Evolutionary conservation across 2,329 filamentous ascomycete species (phyloP), one percentile per base, ranked within the genome.

Genomic region (Teratosphaeria viscida): DNA sequence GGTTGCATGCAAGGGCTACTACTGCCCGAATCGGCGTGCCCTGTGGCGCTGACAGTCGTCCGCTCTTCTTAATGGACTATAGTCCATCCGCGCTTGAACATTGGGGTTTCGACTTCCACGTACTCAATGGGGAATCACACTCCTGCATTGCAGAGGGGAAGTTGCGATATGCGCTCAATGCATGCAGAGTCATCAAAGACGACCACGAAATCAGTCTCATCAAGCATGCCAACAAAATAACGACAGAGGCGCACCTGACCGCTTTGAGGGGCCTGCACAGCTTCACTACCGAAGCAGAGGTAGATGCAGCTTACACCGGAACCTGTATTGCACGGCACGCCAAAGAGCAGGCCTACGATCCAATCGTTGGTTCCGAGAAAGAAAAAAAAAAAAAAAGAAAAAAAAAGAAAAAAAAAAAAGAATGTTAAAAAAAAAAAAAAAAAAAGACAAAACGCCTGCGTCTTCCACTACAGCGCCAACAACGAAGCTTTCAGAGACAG

Each of bases 301-400:
- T 96, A 29, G 88, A 96, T 70, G 90, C 88, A 52, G 77, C 86
- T 11, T 95, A 95, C 70, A 77, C 86, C 27, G 81, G 84, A 37
- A 82, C 83, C 26, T 96, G 90, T 71, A 85, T 89, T 56, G 81
- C 86, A 7, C 79, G 82, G 57, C 88, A 88, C 62, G 87, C 89
- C 3, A 88, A 87, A 63, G 78, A 84, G 56, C 89, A 95, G 76
- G 86, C 92, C 0, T 99, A 99, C 71, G 84, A 86, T 54, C 83
- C 91, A n/a, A 96, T 99, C 66, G 90, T 89, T 54, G 92, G 89
- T 1, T 85, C 88, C 1, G 92, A n/a, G n/a, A n/a, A n/a, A n/a
- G n/a, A n/a, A n/a, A n/a, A n/a, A n/a, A n/a, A n/a, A n/a, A n/a
- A n/a, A n/a, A n/a, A n/a, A n/a, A n/a, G n/a, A n/a, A n/a, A n/a